Evolutionary conservation across 164 flowering plant genomes (phyloP).

Genomic region (Protea cynaroides): DNA sequence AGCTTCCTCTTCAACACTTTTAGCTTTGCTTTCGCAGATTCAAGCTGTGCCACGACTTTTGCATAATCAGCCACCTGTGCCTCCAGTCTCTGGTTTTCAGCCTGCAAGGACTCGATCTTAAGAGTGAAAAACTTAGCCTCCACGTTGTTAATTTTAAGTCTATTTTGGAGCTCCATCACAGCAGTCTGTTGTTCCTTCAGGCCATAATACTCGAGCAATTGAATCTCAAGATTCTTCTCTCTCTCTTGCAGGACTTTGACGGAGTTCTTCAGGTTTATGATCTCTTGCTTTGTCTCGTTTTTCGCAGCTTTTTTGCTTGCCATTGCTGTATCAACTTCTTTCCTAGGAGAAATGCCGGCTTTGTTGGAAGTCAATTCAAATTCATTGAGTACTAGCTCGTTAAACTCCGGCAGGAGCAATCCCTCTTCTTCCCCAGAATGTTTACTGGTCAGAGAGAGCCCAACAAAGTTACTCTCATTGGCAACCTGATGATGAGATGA

Average conservation of each 20-base stretch:
- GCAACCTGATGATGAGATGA: conserved; percentile 9
- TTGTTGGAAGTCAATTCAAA: conserved; percentile 20
- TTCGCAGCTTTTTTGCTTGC: conserved; percentile 13
- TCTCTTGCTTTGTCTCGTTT: conserved; percentile 53
- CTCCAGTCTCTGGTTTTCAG: conserved; percentile 60
- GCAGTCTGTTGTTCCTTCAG: conserved; percentile 76
- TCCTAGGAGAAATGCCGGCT: conserved; percentile 23
- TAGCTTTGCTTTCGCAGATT: conserved; percentile 56
- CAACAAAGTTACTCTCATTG: conserved; percentile 16
- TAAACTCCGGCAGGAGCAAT: conserved; percentile 54
- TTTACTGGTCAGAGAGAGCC: conserved; percentile 36
- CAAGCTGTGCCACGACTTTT: conserved; percentile 55
- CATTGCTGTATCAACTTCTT: conserved; percentile 28
- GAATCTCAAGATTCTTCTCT: conserved; percentile 65
- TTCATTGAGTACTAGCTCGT: conserved; percentile 45
- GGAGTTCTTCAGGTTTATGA: conserved; percentile 36
- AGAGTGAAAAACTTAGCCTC: conserved; percentile 64
- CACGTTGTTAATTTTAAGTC: conserved; percentile 52
- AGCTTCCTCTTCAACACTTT: conserved; percentile 61
- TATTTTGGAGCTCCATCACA: conserved; percentile 74
- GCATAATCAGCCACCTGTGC: conserved; percentile 57
- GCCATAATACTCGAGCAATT: conserved; percentile 83
- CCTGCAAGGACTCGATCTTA: conserved; percentile 70
- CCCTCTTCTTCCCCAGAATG: conserved; percentile 41
- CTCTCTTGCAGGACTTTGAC: conserved; percentile 58